Evolutionary conservation across 495 filamentous ascomycete genomes (phyloP).

Genomic region (Penicillium herquei): DNA sequence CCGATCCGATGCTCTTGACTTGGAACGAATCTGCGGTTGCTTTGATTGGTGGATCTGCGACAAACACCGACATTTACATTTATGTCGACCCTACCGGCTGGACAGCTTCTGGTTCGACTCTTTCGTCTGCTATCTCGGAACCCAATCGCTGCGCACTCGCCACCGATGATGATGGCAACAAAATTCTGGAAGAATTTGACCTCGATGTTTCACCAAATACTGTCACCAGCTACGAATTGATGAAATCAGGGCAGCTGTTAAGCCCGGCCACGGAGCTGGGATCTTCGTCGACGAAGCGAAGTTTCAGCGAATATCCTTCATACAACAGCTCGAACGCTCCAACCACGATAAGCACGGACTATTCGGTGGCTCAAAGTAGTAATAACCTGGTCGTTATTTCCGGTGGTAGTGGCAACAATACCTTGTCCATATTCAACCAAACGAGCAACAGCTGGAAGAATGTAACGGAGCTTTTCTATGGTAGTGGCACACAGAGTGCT

Average conservation of each 20-base stretch:
- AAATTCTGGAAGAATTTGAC: conserved; percentile 79
- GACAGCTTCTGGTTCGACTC: conserved; percentile 58
- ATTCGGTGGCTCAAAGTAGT: conserved; percentile 58
- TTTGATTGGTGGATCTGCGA: conserved; percentile 69
- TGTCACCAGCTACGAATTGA: conserved; percentile 64
- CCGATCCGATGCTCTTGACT: conserved; percentile 68
- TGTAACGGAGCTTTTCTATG: conserved; percentile 61
- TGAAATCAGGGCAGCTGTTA: conserved; percentile 41
- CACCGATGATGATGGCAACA: conserved; percentile 71
- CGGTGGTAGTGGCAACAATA: conserved; percentile 62
- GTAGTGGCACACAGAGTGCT: conserved; percentile 38
- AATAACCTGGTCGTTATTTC: conserved; percentile 66
- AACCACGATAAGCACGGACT: conserved; percentile 56
- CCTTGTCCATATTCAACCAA: conserved; percentile 77
- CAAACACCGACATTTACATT: conserved; percentile 67
- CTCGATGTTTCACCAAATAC: conserved; percentile 73
- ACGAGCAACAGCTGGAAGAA: conserved; percentile 79
- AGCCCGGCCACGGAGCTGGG: conserved; percentile 34
- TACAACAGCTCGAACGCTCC: conserved; percentile 79
- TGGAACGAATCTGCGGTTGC: conserved; percentile 73
- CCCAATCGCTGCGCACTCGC: conserved; percentile 64
- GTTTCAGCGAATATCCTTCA: conserved; percentile 62
- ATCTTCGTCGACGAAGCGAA: conserved; percentile 36
- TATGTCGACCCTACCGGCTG: conserved; percentile 57
- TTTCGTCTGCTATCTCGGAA: conserved; percentile 55